Base-by-base conservation (phyloP, 345 rosid species). In the Lagerstroemia speciosa region DNA sequence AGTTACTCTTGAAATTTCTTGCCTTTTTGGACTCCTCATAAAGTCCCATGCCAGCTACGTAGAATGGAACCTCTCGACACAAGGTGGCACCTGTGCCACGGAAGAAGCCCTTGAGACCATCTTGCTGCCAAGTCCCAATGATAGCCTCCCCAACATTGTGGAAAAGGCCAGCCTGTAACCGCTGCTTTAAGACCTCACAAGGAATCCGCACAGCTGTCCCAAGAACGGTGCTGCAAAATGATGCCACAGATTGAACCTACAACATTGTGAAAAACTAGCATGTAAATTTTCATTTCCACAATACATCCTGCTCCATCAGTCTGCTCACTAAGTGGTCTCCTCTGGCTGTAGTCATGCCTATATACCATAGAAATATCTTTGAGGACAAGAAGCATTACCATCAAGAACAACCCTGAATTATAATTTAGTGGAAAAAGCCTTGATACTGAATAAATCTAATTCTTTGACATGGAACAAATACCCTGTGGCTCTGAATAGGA, bases 61-160 rank as follows among this genome's bases (percentile, higher is more conserved):
- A 94, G 67, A 91, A 84, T 40, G 99, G 99, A 65, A 94, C 93
- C 83, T 94, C 99, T 34, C 99, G 91, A 75, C 91, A 87, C 74
- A 94, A 95, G 60, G 99, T 94, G 52, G 95, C 95, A 57, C 95
- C 96, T 12, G 99, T 91, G 65, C 99, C 99, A 72, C 98, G 98
- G 72, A 94, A 94, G 76, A 94, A 94, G 0, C 98, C 99, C 71
- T 78, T 82, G 55, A 87, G 79, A 72, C 99, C 98, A 78, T 94
- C 99, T 77, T 87, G 92, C 32, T 83, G 83, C 99, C 98, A 94
- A 16, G 99, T 91, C 60, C 90, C 97, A 55, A 87, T 77, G 46
- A 94, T 75, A 62, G 96, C 99, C 79, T 94, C 91, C 71, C 98
- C 98, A 0, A 91, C 98, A 78, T 89, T 89, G 75, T 91, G 79